Evolutionary conservation across 768 basidiomycete species (phyloP), one percentile per base, ranked within the genome.

Genomic region (Suillus occidentalis): DNA sequence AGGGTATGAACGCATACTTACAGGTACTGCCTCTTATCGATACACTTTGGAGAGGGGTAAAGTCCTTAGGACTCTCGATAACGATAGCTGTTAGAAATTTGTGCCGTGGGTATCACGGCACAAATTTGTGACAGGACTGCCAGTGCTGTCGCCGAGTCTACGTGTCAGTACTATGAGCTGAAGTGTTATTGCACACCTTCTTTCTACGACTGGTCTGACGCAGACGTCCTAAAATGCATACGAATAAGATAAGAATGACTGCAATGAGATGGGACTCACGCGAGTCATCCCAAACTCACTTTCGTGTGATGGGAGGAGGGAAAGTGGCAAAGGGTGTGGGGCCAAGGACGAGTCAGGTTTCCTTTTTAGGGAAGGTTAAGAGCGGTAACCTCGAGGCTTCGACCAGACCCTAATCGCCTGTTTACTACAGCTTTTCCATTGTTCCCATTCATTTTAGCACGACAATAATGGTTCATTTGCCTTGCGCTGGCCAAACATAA

Each of bases 401-500:
- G 31, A 56, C 66, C 74, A 72, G 61, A 69, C 70, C 69, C 69
- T 60, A 64, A 65, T 64, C 69, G 71, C 68, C 58, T 52, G 60
- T 57, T 62, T 62, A 57, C 63, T 62, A 57, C 63, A 42, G 34
- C 56, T n/a, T 60, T 65, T 56, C 66, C 68, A 67, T 75, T 75
- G 72, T 72, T 39, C 53, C 31, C 69, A 68, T 71, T 77, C 72
- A 63, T 40, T 50, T 59, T 45, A 60, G 63, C 31, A 53, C 60
- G 52, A 68, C 67, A 68, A 68, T 70, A 66, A 75, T 72, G 73
- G 52, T 64, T 65, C 47, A 49, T 68, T 66, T 71, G 60, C 65
- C 63, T 66, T 66, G 71, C 66, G 55, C 49, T 69, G 62, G 39
- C 60, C 64, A 69, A 73, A 65, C 69, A 72, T 74, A 74, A 76